Percentiles rank a stretch among this genome's conserved stretches.
Conservation (phyloP, 2,329 filamentous ascomycete species). For the Colletotrichum limetticola region DNA sequence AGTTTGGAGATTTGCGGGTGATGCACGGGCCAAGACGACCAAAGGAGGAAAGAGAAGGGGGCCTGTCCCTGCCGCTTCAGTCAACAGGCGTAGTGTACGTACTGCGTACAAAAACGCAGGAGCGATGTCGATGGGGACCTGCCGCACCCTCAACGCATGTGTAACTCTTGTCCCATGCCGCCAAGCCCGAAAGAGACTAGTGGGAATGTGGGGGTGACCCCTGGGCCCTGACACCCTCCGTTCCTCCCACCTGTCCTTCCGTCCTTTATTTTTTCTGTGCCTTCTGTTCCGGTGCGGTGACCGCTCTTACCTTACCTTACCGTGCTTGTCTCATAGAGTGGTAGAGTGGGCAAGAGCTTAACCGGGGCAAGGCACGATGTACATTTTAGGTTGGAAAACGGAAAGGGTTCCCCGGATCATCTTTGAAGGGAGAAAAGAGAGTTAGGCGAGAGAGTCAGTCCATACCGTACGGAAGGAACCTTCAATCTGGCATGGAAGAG, state of each 20-base stretch:
- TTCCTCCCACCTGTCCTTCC: neutral
- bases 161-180: conserved; percentile 18
- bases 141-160: conserved; percentile 10
- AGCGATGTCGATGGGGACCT: neutral
- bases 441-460: neutral
- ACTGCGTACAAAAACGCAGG: neutral
- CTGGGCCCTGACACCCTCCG: neutral
- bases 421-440: neutral
- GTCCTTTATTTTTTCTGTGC: conserved; percentile 17
- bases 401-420: conserved; percentile 7
- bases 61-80: neutral
- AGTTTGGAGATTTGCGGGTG: conserved; percentile 32
- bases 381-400: neutral
- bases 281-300: neutral
- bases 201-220: conserved; percentile 8
- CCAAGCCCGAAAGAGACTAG: conserved; percentile 15
- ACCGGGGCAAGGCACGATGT: neutral
- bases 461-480: neutral
- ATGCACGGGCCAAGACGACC: conserved; percentile 23
- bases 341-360: no score
- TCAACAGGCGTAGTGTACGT: neutral
- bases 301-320: conserved; percentile 1
- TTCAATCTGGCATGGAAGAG: neutral
- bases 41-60: conserved; percentile 2
- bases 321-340: no score